phyloP scores from a whole-genome alignment of 306 rosid genomes.

The Lupinus albus region DNA sequence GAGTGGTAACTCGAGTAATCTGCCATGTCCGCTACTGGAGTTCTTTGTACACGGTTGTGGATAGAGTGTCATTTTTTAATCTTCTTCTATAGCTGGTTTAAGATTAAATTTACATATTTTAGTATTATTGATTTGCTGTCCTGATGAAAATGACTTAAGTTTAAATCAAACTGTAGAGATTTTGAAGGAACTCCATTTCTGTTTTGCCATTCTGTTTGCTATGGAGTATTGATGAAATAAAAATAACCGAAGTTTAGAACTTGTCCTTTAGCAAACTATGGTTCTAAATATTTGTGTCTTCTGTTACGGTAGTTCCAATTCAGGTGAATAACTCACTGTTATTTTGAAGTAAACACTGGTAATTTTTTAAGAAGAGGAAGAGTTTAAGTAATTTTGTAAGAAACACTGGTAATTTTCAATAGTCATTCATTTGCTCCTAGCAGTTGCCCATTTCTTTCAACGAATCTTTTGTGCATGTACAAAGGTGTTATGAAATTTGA shows the following conservation, averaged over 20 bases:
- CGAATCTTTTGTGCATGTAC: no score
- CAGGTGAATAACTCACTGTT: no score
- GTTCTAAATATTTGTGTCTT: no score
- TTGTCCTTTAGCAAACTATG: no score
- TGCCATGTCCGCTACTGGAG: slow-evolving; percentile 23
- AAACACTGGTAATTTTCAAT: no score
- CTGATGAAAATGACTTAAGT: slow-evolving; percentile 23
- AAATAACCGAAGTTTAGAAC: background rate
- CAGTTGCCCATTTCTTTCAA: no score
- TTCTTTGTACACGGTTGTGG: slow-evolving; percentile 41
- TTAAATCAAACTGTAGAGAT: slow-evolving; percentile 16
- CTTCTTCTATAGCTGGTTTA: slow-evolving; percentile 38
- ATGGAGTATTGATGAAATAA: background rate
- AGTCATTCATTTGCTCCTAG: no score
- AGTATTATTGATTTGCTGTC: slow-evolving; percentile 25
- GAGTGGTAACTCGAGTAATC: slow-evolving; percentile 46
- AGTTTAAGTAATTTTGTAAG: no score
- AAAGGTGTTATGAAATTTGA: no score
- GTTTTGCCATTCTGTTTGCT: slow-evolving; percentile 8
- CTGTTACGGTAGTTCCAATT: no score
- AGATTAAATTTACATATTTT: slow-evolving; percentile 42
- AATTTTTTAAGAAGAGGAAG: no score
- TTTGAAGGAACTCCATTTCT: slow-evolving; percentile 25
- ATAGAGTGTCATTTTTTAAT: slow-evolving; percentile 31
- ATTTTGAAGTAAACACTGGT: no score